Percentiles rank a stretch among this genome's conserved stretches.
Conservation (phyloP, 2,329 filamentous ascomycete genomes). For the Ceratocystis variospora region DNA sequence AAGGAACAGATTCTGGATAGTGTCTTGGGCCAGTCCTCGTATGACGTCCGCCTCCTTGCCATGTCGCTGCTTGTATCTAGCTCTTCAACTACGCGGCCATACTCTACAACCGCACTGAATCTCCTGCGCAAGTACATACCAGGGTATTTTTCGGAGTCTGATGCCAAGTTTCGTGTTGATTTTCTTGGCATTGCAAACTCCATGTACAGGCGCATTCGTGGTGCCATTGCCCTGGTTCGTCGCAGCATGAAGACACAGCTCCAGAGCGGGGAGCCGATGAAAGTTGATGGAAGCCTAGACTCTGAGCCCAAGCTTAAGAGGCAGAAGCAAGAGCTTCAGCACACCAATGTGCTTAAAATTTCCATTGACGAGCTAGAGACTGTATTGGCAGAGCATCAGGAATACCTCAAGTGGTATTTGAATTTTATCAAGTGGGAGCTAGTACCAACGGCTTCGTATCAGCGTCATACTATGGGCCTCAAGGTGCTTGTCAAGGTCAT, state of each 20-base stretch:
- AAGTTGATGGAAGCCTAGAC: constrained; percentile 24
- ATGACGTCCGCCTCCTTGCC: constrained; percentile 61
- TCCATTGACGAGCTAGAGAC: constrained; percentile 28
- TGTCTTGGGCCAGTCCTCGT: constrained; percentile 42
- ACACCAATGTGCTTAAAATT: constrained; percentile 30
- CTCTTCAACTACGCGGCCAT: constrained; percentile 57
- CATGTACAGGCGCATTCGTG: constrained; percentile 62
- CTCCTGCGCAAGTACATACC: constrained; percentile 52
- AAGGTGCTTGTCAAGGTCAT: constrained; percentile 56
- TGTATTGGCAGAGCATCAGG: constrained; percentile 38
- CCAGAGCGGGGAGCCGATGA: constrained; percentile 26
- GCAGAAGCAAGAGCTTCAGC: constrained; percentile 27
- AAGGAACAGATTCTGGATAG: constrained; percentile 35
- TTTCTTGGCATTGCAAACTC: constrained; percentile 60
- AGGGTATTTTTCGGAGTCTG: constrained; percentile 66
- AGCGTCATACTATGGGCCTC: constrained; percentile 70
- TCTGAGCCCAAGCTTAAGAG: constrained; percentile 17
- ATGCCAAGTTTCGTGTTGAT: constrained; percentile 75
- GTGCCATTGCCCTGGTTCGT: constrained; percentile 45
- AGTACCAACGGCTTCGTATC: constrained; percentile 71
- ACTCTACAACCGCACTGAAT: constrained; percentile 47
- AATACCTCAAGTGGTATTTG: constrained; percentile 64
- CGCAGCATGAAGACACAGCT: constrained; percentile 29
- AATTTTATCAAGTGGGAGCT: constrained; percentile 60
- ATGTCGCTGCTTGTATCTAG: constrained; percentile 69